Evolutionary conservation across 331 rosid genomes (phyloP).

Genomic region (Arachis monticola): DNA sequence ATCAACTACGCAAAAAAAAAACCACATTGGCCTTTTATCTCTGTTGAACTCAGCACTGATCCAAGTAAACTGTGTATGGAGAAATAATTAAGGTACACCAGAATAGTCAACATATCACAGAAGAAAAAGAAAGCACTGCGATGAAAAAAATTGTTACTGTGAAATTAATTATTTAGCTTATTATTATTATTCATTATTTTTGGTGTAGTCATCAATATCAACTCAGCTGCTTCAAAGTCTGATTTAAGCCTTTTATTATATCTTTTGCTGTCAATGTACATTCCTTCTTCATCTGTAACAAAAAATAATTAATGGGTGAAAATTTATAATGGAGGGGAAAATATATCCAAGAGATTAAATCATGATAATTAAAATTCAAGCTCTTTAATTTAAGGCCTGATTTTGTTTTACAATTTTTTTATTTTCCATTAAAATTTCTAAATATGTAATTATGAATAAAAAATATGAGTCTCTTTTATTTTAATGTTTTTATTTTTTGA

Average conservation of each 20-base stretch:
- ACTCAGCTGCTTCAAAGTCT: conserved; percentile 45
- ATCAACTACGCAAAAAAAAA: conserved; percentile 52
- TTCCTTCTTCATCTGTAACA: conserved; percentile 66
- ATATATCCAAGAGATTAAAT: background rate
- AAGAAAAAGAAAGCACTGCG: background rate
- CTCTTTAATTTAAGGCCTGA: background rate
- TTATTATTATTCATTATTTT: conserved; percentile 22
- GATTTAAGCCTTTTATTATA: conserved; percentile 55
- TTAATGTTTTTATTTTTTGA: no score
- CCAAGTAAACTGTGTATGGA: conserved; percentile 13
- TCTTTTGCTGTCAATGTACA: conserved; percentile 57
- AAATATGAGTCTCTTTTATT: no score
- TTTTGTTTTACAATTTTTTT: background rate
- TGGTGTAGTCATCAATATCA: background rate
- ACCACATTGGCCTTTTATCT: background rate
- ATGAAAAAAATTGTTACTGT: background rate
- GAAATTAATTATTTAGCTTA: conserved; percentile 31
- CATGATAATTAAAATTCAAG: background rate
- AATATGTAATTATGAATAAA: no score
- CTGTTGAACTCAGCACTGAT: conserved; percentile 1
- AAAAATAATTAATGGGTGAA: background rate
- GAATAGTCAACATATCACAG: background rate
- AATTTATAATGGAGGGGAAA: background rate
- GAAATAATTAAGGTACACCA: conserved; percentile 12
- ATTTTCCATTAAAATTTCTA: background rate